Base-by-base conservation (phyloP, 805 yeast genomes). In the Diddensiella santjacobensis region DNA sequence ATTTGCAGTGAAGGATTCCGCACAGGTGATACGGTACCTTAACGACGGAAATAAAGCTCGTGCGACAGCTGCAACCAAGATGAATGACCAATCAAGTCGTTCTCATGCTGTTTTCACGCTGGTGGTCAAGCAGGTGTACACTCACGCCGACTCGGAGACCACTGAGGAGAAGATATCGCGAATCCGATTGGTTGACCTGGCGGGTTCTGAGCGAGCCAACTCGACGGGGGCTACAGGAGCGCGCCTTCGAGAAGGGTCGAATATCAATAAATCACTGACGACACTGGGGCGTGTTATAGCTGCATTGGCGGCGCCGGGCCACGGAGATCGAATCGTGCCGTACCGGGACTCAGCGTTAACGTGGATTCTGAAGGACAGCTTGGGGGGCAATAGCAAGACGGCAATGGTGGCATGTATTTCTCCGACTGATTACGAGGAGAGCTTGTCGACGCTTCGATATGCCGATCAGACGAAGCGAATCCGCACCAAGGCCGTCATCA, bases 371-470 rank as follows among this genome's bases (percentile, higher is more conserved):
- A 82, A 81, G 58, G 91, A 85, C 55, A 80, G 79, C 50, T 67
- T 87, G 31, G 88, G 93, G 1, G 96, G 96, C 1, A 84, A 85
- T 59, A 83, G 93, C n/a, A 85, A 84, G 59, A 89, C 95, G 0
- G 83, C 83, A 1, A 80, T 88, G 84, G 76, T 88, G n/a, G 93
- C 93, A 18, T 87, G 95, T 62, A 72, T 88, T 0, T 81, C 95
- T 0, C 95, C 95, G 0, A 72, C 79, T 15, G 91, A 84, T 58
- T 83, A 79, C 62, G 90, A 85, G 18, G 95, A 87, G 58, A 81
- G 88, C 0, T 63, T 81, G 56, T 83, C 86, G 36, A 87, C 95
- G 0, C 67, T 87, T 49, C 71, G 89, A 52, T 87, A 87, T 62
- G 95, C 95, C 1, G 83, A 80, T 18, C 79, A 83, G 49, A 91